A percentile compares a stretch with the other conserved stretches of the same genome.
phyloP scores from a whole-genome alignment of 1,284 basidiomycete genomes.

The Amylostereum chailletii region DNA sequence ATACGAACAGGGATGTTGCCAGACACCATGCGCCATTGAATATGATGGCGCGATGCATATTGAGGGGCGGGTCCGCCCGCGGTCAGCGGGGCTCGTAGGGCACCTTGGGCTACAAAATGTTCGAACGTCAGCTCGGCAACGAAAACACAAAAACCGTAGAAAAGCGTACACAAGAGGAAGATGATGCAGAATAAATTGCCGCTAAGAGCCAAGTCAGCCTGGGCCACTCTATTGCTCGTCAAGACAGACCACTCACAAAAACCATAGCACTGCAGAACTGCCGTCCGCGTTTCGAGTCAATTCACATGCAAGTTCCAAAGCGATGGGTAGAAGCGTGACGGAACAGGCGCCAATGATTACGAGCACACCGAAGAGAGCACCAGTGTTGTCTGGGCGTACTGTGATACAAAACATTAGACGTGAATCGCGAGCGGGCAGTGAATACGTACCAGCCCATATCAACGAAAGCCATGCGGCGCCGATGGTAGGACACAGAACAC shows the following conservation, averaged over 20 bases:
- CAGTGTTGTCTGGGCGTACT: conserved; percentile 54
- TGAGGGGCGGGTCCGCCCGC: conserved; percentile 59
- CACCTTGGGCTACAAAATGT: conserved; percentile 40
- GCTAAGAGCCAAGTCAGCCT: conserved; percentile 21
- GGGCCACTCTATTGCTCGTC: background rate
- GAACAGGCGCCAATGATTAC: conserved; percentile 56
- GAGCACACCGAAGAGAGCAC: conserved; percentile 55
- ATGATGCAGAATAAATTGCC: conserved; percentile 56
- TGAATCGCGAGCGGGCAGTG: background rate
- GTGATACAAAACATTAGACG: background rate
- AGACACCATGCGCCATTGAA: conserved; percentile 48
- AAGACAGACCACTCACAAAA: conserved; percentile 33
- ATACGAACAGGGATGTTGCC: conserved; percentile 27
- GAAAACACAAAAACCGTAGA: background rate
- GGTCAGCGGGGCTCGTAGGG: conserved; percentile 48
- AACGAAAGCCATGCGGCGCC: conserved; percentile 58
- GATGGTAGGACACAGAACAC: conserved; percentile 52
- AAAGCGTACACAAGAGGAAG: conserved; percentile 52
- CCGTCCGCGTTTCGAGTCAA: conserved; percentile 69
- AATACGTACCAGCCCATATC: conserved; percentile 62
- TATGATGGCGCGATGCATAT: conserved; percentile 58
- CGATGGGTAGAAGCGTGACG: conserved; percentile 63
- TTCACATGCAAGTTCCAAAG: conserved; percentile 68
- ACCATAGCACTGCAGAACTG: conserved; percentile 69
- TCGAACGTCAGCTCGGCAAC: background rate